These are phyloP conservation scores for Cucumis sativus DNA, from an alignment of 306 rosid genomes.

Conservation along the genomic window DNA sequence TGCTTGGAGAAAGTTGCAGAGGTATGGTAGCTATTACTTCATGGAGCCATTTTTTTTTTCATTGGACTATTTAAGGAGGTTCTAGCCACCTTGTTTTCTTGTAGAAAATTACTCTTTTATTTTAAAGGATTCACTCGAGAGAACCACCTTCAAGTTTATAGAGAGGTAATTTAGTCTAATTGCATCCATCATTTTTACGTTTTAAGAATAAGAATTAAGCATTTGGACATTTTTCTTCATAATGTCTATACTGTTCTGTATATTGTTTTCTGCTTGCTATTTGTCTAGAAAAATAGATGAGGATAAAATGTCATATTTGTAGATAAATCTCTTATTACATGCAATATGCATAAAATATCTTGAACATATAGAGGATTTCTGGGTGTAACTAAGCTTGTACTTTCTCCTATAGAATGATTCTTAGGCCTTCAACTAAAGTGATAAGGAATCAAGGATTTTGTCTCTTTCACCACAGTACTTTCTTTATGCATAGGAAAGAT, in stretches of 20 bases:
- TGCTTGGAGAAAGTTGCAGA: conserved; percentile 5
- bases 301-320: background rate
- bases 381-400: background rate
- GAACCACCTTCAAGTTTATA: background rate
- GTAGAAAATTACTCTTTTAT: background rate
- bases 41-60: background rate
- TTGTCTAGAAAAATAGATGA: background rate
- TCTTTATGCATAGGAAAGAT: no score
- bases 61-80: conserved; percentile 17
- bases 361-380: background rate
- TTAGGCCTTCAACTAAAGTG: background rate
- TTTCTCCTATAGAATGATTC: background rate
- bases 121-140: background rate
- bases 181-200: background rate
- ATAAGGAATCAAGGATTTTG: no score
- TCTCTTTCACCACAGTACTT: no score
- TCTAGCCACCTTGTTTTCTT: conserved; percentile 1
- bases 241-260: background rate
- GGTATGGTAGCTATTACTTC: background rate
- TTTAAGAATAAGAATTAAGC: background rate
- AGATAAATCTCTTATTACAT: background rate
- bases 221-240: background rate
- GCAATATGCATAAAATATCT: background rate
- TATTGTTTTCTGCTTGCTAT: background rate
- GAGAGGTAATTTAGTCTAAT: background rate